phyloP scores from a whole-genome alignment of 306 rosid genomes.

The Luffa acutangula region DNA sequence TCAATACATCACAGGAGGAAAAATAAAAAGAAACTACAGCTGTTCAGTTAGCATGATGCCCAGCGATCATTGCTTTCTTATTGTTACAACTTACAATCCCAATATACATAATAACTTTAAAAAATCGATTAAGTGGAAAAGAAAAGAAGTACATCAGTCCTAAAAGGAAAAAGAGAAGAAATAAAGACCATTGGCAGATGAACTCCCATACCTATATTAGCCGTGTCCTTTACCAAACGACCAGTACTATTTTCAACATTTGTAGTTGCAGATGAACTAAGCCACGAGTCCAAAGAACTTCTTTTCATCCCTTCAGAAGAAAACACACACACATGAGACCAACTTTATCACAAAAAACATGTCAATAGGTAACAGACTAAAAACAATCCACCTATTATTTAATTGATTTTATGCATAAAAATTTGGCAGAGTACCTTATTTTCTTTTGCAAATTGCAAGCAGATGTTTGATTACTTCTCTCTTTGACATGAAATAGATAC shows the following conservation, averaged over 20 bases:
- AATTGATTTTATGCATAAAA: not conserved
- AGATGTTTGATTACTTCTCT: not conserved
- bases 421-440: not conserved
- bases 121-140: not conserved
- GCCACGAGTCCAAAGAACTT: constrained; percentile 61
- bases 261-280: constrained; percentile 36
- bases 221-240: constrained; percentile 6
- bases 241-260: constrained; percentile 16
- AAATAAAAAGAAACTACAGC: not conserved
- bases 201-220: constrained; percentile 21
- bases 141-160: not conserved
- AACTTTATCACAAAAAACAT: not conserved
- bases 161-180: not conserved
- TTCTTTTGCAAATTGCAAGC: not conserved
- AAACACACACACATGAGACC: constrained; percentile 14
- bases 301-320: constrained; percentile 34
- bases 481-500: not conserved
- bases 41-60: not conserved
- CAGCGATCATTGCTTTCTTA: not conserved
- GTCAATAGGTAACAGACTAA: not conserved
- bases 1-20: not conserved
- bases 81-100: not conserved
- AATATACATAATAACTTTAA: not conserved
- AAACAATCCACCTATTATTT: not conserved
- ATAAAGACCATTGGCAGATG: not conserved